Percentiles rank a stretch among this genome's conserved stretches.
Conservation (phyloP, 2,329 filamentous ascomycete species). For the Fusarium mundagurra region DNA sequence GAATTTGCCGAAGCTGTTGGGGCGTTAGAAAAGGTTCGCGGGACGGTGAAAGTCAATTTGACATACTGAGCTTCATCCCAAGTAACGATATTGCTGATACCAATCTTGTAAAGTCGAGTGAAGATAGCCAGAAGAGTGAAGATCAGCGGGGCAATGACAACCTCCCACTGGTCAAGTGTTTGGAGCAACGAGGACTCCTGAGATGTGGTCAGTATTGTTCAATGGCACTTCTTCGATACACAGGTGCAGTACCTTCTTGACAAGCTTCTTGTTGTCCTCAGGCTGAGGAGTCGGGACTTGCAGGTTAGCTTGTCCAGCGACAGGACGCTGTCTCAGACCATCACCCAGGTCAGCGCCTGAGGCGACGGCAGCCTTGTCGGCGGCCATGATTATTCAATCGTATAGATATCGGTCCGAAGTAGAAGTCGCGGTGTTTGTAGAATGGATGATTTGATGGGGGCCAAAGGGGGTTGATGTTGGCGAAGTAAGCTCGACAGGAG, state of each 20-base stretch:
- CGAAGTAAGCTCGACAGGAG: conserved; percentile 27
- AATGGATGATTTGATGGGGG: conserved; percentile 18
- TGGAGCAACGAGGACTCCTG: conserved; percentile 68
- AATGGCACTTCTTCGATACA: not conserved
- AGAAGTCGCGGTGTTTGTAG: conserved; percentile 10
- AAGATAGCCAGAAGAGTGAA: conserved; percentile 71
- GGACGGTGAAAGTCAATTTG: not conserved
- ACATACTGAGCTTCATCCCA: conserved; percentile 75
- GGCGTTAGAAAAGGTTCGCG: conserved; percentile 22
- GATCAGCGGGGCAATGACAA: conserved; percentile 68
- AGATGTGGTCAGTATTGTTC: conserved; percentile 30
- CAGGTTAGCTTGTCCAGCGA: conserved; percentile 50
- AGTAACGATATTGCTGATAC: conserved; percentile 72
- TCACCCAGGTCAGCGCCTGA: conserved; percentile 69
- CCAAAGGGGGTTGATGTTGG: conserved; percentile 33
- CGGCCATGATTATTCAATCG: conserved; percentile 58
- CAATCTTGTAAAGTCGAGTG: conserved; percentile 76
- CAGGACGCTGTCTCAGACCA: conserved; percentile 64
- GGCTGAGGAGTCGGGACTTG: conserved; percentile 53
- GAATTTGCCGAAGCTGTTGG: conserved; percentile 87
- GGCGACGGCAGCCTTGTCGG: conserved; percentile 64
- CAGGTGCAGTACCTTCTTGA: conserved; percentile 61
- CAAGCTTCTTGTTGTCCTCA: conserved; percentile 69
- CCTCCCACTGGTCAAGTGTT: conserved; percentile 71
- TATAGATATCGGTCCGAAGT: not conserved